Base-by-base conservation (phyloP, 78 protist genomes). In the Capsaspora owczarzaki region DNA sequence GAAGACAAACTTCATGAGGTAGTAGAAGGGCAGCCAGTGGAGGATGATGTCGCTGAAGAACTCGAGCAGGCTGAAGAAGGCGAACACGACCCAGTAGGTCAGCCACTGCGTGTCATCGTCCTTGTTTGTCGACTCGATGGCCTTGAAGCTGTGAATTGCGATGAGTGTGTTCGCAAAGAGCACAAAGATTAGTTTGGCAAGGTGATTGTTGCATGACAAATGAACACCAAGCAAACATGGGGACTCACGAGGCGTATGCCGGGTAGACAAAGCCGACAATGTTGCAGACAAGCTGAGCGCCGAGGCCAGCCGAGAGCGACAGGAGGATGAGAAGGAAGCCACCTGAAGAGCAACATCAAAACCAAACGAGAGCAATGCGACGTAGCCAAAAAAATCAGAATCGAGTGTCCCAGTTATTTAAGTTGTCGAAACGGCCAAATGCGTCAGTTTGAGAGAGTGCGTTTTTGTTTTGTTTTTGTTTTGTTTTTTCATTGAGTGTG, bases 21-120 rank as follows among this genome's bases (percentile, higher is more conserved):
- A 84, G 77, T 77, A 84, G n/a, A 60, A 35, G 35, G 86, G 86
- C 51, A 83, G 10, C 69, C 74, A 69, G 41, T 3, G 1, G 5
- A 76, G 61, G 44, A 72, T 1, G 3, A 14, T 38, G 83, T 80
- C 74, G 23, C 42, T 31, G 78, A 72, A 56, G 53, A 6, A 23
- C 47, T 84, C 87, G 25, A 70, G 16, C 29, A 69, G 5, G 61
- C 1, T n/a, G 68, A 84, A 78, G 51, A 27, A 40, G 60, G 80
- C 87, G 40, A 35, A 84, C 44, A 84, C 81, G 22, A 78, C 69
- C 87, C 87, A 84, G 49, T 84, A 84, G 5, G 61, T 84, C 72
- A 84, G 61, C 87, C 87, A 84, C 75, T 66, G 82, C 27, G 74
- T 51, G 38, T 77, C 87, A 42, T 84, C 87, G 37, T 60, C 51